A percentile compares a stretch with the other conserved stretches of the same genome.
phyloP scores from a whole-genome alignment of 257 asterid genomes.

The Petunia secreta region DNA sequence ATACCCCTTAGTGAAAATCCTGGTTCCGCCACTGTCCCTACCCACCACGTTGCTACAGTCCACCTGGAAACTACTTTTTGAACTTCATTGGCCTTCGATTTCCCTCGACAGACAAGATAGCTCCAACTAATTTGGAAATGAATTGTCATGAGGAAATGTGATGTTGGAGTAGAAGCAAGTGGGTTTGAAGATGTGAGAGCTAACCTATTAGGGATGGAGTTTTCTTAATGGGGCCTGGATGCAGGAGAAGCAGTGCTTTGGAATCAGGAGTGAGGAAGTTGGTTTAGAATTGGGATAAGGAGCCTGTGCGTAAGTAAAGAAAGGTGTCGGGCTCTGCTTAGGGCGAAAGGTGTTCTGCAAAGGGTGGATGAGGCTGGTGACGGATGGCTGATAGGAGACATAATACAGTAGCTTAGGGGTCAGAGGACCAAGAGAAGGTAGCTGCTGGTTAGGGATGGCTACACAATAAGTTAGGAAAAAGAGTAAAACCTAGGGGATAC shows the following conservation, averaged over 20 bases:
- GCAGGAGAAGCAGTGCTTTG: background rate
- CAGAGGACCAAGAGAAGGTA: background rate
- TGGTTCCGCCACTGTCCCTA: too few species aligned
- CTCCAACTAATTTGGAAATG: background rate
- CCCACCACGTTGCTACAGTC: too few species aligned
- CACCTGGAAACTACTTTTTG: background rate
- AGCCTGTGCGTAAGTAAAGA: background rate
- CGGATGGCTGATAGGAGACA: background rate
- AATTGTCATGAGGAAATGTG: background rate
- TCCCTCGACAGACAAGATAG: background rate
- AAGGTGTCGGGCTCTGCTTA: background rate
- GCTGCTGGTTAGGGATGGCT: background rate
- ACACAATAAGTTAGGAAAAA: too few species aligned
- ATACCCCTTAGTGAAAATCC: too few species aligned
- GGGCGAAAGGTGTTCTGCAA: background rate
- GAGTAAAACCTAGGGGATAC: background rate
- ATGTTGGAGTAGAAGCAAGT: background rate
- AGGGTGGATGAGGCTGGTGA: conserved; percentile 12
- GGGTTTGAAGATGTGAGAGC: conserved; percentile 7
- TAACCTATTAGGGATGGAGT: background rate
- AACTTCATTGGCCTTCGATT: background rate
- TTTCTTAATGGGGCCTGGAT: background rate
- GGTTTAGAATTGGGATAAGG: background rate
- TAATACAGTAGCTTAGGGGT: conserved; percentile 1
- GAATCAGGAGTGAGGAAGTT: conserved; percentile 5